Conservation (phyloP, 768 basidiomycete species). For the Mycena vulgaris region DNA sequence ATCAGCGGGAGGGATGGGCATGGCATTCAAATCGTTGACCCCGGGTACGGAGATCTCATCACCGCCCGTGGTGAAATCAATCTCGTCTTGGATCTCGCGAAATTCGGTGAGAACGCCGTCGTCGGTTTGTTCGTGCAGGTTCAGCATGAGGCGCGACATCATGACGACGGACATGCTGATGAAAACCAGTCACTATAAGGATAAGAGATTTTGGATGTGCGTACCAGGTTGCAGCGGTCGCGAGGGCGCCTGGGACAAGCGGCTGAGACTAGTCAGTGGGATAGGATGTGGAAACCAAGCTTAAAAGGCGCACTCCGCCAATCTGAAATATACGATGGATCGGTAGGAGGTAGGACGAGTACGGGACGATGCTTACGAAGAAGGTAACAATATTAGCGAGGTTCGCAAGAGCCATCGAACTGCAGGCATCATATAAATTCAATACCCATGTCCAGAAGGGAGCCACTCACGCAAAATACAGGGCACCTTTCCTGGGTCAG, state of each 20-base stretch:
- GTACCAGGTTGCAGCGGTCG: slow-evolving; percentile 27
- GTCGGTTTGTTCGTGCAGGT: slow-evolving; percentile 45
- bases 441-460: neutral
- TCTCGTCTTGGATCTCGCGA: neutral
- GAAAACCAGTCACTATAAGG: neutral
- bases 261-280: neutral
- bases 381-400: slow-evolving; percentile 14
- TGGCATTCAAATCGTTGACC: too few species aligned
- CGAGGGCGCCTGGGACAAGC: slow-evolving; percentile 23
- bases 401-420: slow-evolving; percentile 22
- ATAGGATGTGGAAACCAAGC: neutral
- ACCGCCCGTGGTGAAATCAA: neutral
- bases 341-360: neutral
- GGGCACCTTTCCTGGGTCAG: slow-evolving; percentile 12
- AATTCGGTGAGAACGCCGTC: neutral
- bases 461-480: slow-evolving; percentile 29
- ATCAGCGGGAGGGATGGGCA: too few species aligned
- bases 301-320: slow-evolving; percentile 11
- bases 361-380: neutral
- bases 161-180: slow-evolving; percentile 46
- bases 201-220: neutral
- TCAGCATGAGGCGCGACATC: slow-evolving; percentile 56
- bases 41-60: too few species aligned
- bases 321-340: neutral
- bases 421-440: neutral